These are phyloP conservation scores for Russula sp. DNA, from an alignment of 768 basidiomycete genomes.

Conservation along the genomic window DNA sequence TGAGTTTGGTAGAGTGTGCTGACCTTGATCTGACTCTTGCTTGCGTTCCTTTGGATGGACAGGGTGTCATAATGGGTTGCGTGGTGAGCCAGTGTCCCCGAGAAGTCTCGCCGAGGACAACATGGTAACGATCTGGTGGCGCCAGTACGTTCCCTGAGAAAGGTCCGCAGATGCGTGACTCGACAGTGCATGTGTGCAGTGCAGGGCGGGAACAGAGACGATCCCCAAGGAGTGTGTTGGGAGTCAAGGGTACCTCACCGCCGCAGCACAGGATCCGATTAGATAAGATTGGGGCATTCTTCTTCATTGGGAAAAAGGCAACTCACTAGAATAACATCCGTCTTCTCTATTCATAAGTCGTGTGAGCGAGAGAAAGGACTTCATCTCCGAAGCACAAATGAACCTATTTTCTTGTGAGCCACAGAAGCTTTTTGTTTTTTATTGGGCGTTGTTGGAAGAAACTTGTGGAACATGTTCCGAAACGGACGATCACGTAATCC, in stretches of 20 bases:
- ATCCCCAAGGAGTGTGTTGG: neutral
- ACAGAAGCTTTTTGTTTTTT: neutral
- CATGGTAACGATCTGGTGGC: neutral
- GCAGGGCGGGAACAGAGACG: neutral
- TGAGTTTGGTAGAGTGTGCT: neutral
- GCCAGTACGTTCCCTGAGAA: neutral
- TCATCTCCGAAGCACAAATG: neutral
- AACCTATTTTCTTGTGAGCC: neutral
- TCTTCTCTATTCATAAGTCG: no score
- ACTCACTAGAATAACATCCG: neutral
- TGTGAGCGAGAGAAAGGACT: neutral
- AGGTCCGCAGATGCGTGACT: neutral
- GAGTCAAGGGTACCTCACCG: neutral
- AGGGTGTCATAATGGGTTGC: slow-evolving; percentile 32
- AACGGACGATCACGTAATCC: neutral
- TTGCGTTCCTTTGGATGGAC: slow-evolving; percentile 29
- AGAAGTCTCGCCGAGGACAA: slow-evolving; percentile 8
- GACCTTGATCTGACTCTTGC: slow-evolving; percentile 33
- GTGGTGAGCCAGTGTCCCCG: neutral
- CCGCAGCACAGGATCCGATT: neutral
- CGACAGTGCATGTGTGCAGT: neutral
- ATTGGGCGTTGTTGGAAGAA: no score
- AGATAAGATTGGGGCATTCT: neutral
- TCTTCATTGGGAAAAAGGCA: neutral
- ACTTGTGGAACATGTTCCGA: neutral